Base-by-base conservation (phyloP, 345 rosid species). In the Laguncularia racemosa region DNA sequence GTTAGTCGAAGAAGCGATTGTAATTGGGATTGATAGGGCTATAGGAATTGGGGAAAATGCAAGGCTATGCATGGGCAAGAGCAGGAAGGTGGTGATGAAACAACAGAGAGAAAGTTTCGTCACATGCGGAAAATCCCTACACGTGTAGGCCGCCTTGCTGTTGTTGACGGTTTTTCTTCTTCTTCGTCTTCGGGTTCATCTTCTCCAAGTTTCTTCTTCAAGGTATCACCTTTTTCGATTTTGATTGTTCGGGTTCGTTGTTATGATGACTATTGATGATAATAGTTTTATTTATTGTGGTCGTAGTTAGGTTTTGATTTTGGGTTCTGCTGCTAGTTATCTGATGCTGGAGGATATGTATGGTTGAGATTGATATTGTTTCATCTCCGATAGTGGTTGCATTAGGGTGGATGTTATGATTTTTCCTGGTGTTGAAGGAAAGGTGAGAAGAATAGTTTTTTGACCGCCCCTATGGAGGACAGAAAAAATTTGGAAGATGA, bases 91-190 rank as follows among this genome's bases (percentile, higher is more conserved):
- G 69, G 62, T 60, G 73, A 62, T 73, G 74, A 54, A 66, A 66
- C 62, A 53, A 54, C 61, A 17, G 47, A 52, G 69, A n/a, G 48
- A 52, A 44, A 65, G 52, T 51, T 33, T 4, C 82, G 66, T 86
- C 86, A 72, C 74, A 84, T 84, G 86, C 80, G 79, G 73, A 71
- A 70, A 52, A 69, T 73, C 77, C 73, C 84, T 61, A 67, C 75
- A 60, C 84, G 81, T 81, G 71, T 65, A 73, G 70, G 60, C 65
- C 71, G 73, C 38, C 72, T 48, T 50, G 48, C 49, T 48, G 64
- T 53, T 20, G 58, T 58, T 28, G 80, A 61, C 70, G 68, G 47
- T 67, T 71, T 44, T 69, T 76, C 68, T 73, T 74, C 75, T n/a
- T 78, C 64, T 64, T 60, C 72, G 50, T 67, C 80, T 28, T 68